Evolutionary conservation across 345 rosid species (phyloP).

Genomic region (Raphanus sativus): DNA sequence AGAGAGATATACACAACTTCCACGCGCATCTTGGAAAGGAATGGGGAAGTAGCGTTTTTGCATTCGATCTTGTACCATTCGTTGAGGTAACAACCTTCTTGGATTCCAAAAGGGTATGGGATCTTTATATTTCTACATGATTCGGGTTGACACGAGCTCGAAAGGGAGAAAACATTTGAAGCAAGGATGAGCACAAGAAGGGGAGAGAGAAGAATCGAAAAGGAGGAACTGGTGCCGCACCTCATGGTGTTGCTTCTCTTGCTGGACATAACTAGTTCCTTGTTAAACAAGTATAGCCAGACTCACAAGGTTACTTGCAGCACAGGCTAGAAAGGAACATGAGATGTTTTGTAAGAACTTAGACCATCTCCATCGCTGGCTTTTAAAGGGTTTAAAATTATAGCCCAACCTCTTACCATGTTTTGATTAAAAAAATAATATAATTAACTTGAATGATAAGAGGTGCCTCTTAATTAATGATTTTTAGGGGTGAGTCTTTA

Average conservation of each 20-base stretch:
- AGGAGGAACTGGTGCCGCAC: too few species aligned
- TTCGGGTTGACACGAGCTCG: constrained; percentile 17
- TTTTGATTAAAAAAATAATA: too few species aligned
- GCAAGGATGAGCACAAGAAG: neutral
- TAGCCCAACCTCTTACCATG: too few species aligned
- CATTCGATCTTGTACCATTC: constrained; percentile 19
- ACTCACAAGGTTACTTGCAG: neutral
- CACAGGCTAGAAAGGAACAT: neutral
- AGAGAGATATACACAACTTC: constrained; percentile 24
- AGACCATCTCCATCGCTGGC: too few species aligned
- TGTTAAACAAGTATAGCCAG: neutral
- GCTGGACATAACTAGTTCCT: too few species aligned
- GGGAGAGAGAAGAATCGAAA: neutral
- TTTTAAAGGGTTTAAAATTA: too few species aligned
- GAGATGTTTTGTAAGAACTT: neutral
- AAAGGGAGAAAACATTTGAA: neutral
- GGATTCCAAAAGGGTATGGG: constrained; percentile 46
- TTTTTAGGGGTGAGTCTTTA: too few species aligned
- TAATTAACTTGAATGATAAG: too few species aligned
- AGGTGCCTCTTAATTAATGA: too few species aligned
- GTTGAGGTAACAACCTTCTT: constrained; percentile 23
- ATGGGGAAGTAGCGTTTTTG: constrained; percentile 4
- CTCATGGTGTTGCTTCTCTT: neutral
- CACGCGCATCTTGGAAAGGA: neutral
- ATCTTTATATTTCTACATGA: constrained; percentile 42